Evolutionary conservation across 768 basidiomycete species (phyloP).

Genomic region (Naganishia kalamii): DNA sequence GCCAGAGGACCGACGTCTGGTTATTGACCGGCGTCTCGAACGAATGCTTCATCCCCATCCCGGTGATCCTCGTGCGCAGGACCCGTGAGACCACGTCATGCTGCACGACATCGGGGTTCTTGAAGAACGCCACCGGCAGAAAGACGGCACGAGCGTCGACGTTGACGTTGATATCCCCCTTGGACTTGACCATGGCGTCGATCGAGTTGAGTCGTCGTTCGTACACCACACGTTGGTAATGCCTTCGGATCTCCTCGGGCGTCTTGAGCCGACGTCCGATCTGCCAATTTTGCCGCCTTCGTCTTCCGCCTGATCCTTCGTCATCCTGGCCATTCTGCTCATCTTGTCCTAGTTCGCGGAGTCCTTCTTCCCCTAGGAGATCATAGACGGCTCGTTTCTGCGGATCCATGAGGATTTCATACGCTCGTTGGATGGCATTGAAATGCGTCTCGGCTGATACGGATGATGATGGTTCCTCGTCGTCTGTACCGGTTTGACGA

Average conservation of each 20-base stretch:
- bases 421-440: constrained; percentile 71
- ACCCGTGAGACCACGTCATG: constrained; percentile 34
- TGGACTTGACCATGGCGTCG: constrained; percentile 43
- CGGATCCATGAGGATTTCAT: constrained; percentile 69
- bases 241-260: constrained; percentile 27
- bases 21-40: constrained; percentile 46
- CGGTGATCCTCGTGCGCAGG: constrained; percentile 31
- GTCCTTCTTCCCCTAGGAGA: constrained; percentile 55
- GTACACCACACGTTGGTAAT: constrained; percentile 38
- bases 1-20: constrained; percentile 38
- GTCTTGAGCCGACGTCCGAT: not conserved
- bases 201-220: constrained; percentile 35
- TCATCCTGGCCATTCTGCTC: constrained; percentile 80
- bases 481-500: not conserved
- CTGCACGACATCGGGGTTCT: constrained; percentile 27
- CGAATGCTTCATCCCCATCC: constrained; percentile 45
- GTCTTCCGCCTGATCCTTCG: constrained; percentile 67
- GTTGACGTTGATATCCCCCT: constrained; percentile 37
- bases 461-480: constrained; percentile 59
- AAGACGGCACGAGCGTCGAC: constrained; percentile 44
- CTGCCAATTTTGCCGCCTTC: constrained; percentile 47
- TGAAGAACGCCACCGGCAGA: constrained; percentile 32
- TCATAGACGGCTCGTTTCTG: constrained; percentile 63
- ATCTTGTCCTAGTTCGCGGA: constrained; percentile 58
- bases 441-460: constrained; percentile 61